Evolutionary conservation across 495 filamentous ascomycete genomes (phyloP), one percentile per base, ranked within the genome.

Genomic region (Penicillium pancosmium): DNA sequence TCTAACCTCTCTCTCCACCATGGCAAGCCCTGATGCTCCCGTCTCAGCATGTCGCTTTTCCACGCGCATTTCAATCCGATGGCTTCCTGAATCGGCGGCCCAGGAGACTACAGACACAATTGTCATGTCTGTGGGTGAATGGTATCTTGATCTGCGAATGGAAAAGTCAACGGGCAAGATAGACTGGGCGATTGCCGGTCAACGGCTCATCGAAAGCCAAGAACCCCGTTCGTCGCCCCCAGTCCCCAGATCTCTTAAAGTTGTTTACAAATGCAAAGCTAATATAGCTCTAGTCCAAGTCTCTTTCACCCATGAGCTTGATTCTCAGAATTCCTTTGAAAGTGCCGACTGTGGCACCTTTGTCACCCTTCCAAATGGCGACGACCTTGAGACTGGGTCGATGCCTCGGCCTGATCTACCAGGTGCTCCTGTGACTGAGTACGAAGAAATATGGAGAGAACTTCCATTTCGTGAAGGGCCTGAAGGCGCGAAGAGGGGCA

Each of bases 101-200:
- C 70, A 67, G 43, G 77, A 79, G 56, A 75, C 68, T 25, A 79
- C 75, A 27, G 75, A 79, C 35, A 79, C 77, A 27, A 63, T 77
- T n/a, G 75, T 78, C 56, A 68, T 79, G 61, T 75, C 75, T 31
- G 74, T 79, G 0, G 70, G 66, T 9, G 71, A 72, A 55, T 79
- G 76, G 74, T 78, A 76, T 43, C 69, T 79, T 1, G 75, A 79
- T 56, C 56, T 79, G 10, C 73, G 77, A 43, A 72, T 79, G 40
- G 72, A 75, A 49, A 70, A 67, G 23, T n/a, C 48, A 19, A 65
- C 70, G 0, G 60, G 60, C 4, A 44, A 54, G 2, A 72, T 78
- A 25, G 74, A 77, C 69, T 78, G 75, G 75, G 75, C 73, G 2
- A 77, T 78, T 27, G 73, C 75, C 2, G 75, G 75, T 19, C 69